Conservation (phyloP, 768 basidiomycete genomes). For the Mycena epipterygia region DNA sequence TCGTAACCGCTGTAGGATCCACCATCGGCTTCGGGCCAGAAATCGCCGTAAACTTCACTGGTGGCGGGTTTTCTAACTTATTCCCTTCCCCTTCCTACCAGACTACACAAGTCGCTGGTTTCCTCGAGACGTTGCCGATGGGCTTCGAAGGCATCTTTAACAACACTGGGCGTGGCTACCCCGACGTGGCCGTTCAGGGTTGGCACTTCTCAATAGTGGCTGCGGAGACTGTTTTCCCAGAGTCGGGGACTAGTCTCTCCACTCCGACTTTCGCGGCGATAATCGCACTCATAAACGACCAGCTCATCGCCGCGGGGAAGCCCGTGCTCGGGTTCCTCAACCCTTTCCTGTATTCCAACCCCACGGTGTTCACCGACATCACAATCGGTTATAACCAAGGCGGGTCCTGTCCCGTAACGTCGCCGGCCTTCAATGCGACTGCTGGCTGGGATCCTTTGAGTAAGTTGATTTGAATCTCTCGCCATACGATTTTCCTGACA, state of each 20-base stretch:
- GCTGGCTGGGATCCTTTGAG: constrained; percentile 29
- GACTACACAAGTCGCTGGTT: constrained; percentile 42
- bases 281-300: constrained; percentile 47
- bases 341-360: constrained; percentile 7
- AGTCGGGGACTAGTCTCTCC: constrained; percentile 59
- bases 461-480: constrained; percentile 10
- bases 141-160: constrained; percentile 31
- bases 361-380: background rate
- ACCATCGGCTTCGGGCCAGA: constrained; percentile 19
- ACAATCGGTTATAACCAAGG: constrained; percentile 13
- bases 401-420: background rate
- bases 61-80: background rate
- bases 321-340: too few relatives aligned
- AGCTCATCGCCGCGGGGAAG: constrained; percentile 11
- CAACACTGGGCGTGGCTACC: constrained; percentile 36
- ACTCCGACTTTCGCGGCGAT: constrained; percentile 59
- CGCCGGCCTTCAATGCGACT: constrained; percentile 11
- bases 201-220: constrained; percentile 10
- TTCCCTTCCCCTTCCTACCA: constrained; percentile 48
- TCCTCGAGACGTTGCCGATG: constrained; percentile 40
- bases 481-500: constrained; percentile 1
- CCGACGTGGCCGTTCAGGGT: constrained; percentile 35
- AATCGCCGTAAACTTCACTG: constrained; percentile 13
- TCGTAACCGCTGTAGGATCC: constrained; percentile 19
- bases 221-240: constrained; percentile 3